phyloP scores from a whole-genome alignment of 1,139 yeast species.

The Saccharomyces pastorianus region DNA sequence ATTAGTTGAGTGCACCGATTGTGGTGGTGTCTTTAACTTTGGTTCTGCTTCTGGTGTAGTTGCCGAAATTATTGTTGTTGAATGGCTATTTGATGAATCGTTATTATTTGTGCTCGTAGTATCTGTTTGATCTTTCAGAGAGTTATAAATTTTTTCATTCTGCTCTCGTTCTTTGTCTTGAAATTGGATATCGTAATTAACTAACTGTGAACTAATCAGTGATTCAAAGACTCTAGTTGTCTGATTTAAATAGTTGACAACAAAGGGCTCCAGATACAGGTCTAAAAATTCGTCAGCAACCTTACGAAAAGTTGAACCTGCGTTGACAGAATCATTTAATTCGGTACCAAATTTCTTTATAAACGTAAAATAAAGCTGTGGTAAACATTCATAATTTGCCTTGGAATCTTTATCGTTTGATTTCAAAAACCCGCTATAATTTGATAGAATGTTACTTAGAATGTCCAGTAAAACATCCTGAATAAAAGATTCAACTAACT shows the following conservation, averaged over 20 bases:
- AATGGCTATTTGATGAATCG: not conserved
- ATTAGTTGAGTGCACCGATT: conserved; percentile 13
- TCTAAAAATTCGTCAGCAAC: conserved; percentile 29
- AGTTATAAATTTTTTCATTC: conserved; percentile 22
- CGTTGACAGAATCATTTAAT: conserved; percentile 28
- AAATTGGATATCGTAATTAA: conserved; percentile 32
- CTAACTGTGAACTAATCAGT: conserved; percentile 29
- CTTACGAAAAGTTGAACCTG: conserved; percentile 27
- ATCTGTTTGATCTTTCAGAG: conserved; percentile 15
- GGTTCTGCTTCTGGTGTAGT: not conserved
- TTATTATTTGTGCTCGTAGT: conserved; percentile 14
- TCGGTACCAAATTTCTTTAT: conserved; percentile 23
- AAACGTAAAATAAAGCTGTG: conserved; percentile 25
- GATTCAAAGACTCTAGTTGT: conserved; percentile 33
- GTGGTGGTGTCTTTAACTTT: not conserved
- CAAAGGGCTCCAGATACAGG: conserved; percentile 33
- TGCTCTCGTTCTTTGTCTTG: conserved; percentile 24
- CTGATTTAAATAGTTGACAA: conserved; percentile 36
- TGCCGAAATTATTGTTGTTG: not conserved
- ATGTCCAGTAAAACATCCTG: conserved; percentile 41
- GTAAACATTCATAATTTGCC: conserved; percentile 21
- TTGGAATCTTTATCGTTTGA: conserved; percentile 8
- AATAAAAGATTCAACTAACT: conserved; percentile 39
- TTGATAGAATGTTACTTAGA: conserved; percentile 10
- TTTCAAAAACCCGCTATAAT: conserved; percentile 11